Conservation (phyloP, 495 filamentous ascomycete species). For the Chaetomium fimeti region DNA sequence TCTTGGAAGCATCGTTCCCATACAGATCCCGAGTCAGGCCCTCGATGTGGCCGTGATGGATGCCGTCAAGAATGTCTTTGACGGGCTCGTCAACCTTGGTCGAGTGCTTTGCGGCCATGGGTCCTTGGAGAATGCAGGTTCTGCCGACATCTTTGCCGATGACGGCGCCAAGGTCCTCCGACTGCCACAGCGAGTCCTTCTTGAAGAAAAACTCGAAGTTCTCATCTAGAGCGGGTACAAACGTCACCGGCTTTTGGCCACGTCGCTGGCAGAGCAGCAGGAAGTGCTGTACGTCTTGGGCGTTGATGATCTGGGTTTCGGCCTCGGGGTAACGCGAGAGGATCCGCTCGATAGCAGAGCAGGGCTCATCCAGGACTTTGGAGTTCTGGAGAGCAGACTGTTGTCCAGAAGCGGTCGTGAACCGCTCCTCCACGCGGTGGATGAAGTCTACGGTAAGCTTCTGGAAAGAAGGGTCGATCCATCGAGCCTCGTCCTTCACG, state of each 20-base stretch:
- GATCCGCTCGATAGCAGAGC: slow-evolving; percentile 70
- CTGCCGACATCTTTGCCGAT: slow-evolving; percentile 92
- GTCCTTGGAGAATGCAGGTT: slow-evolving; percentile 93
- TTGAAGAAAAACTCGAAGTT: slow-evolving; percentile 99
- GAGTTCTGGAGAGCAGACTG: slow-evolving; percentile 73
- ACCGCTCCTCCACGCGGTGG: slow-evolving; percentile 90
- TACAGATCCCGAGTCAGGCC: slow-evolving; percentile 79
- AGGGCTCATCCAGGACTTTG: slow-evolving; percentile 81
- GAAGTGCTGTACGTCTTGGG: slow-evolving; percentile 96
- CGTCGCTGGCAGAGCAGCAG: slow-evolving; percentile 87
- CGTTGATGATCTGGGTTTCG: slow-evolving; percentile 88
- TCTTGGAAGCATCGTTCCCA: slow-evolving; percentile 62
- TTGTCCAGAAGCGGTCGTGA: slow-evolving; percentile 63
- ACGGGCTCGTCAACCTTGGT: slow-evolving; percentile 86
- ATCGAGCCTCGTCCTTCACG: slow-evolving; percentile 86
- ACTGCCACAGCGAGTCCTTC: slow-evolving; percentile 99
- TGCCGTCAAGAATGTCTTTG: slow-evolving; percentile 84
- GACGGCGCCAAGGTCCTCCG: slow-evolving; percentile 93
- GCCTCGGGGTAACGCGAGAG: slow-evolving; percentile 80
- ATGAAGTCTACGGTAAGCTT: slow-evolving; percentile 91
- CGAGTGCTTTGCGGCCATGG: slow-evolving; percentile 89
- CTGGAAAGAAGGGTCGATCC: slow-evolving; percentile 85
- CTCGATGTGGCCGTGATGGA: slow-evolving; percentile 84
- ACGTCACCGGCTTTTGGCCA: slow-evolving; percentile 94
- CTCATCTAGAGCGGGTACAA: slow-evolving; percentile 89